Evolutionary conservation across 352 stramenopile species (phyloP), one percentile per base, ranked within the genome.

Genomic region (Pythium diclinum): DNA sequence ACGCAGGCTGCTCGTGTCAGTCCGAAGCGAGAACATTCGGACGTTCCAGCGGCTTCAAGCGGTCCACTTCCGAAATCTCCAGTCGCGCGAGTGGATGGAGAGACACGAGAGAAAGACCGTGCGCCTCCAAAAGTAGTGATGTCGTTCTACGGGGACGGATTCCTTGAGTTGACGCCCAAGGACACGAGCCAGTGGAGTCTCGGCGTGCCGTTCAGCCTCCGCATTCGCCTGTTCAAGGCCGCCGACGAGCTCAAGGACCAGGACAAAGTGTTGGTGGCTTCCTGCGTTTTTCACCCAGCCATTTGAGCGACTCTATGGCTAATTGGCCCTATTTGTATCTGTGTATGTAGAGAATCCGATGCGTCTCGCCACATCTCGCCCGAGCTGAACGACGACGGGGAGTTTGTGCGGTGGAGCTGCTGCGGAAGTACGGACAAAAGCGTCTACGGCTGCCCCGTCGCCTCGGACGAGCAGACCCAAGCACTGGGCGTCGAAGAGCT

Each of bases 341-440:
- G 7, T 56, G 11, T 49, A 8, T 58, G 6, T 28, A 78, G 71
- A 30, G 56, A 72, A 56, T 68, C 38, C 2, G 77, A 87, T 23
- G 77, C 65, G 56, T 74, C 61, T n/a, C 71, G 79, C 0, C 81
- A 90, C n/a, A 63, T 75, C 25, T 69, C 71, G 25, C 79, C 79
- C 0, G 79, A 88, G 52, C 59, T 90, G 1, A 80, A 88, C 49
- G 78, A 90, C 16, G 55, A 67, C 1, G 79, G 81, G 1, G 76
- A 78, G 17, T 90, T 90, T 61, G 69, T 88, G 3, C 68, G 81
- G 0, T 90, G 79, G 81, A 71, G 74, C 8, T 88, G 81, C 58
- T 90, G 81, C 23, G 81, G 79, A 11, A 83, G 73, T 61, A 85
- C 73, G 0, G 68, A 84, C 30, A 69, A 69, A 4, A 87, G 61